Conservation (phyloP, 352 stramenopile species). For the Globisporangium barbulae region DNA sequence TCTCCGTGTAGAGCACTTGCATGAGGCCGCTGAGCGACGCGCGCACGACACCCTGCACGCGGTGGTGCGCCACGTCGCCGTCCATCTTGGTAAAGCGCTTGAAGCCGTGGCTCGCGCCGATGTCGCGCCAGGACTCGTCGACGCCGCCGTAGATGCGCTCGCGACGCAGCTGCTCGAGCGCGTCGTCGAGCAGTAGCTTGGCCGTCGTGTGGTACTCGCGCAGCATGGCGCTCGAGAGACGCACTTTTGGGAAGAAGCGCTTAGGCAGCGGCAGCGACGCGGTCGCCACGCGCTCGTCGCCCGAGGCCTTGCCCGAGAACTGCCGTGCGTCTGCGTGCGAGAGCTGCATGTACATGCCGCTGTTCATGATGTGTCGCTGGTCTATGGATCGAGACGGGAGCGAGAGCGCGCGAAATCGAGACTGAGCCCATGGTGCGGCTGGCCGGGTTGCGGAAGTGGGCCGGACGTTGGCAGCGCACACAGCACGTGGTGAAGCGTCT, state of each 20-base stretch:
- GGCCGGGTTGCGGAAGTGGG: too few species aligned
- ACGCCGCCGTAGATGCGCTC: conserved; percentile 39
- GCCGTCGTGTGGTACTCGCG: conserved; percentile 39
- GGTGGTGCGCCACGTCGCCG: conserved; percentile 42
- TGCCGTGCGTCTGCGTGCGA: conserved; percentile 14
- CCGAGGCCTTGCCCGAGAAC: conserved; percentile 13
- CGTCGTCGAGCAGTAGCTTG: conserved; percentile 41
- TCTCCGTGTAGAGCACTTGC: conserved; percentile 56
- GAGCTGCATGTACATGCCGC: conserved; percentile 15
- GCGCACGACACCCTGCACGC: conserved; percentile 51
- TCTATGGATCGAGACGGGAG: not conserved
- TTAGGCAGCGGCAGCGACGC: conserved; percentile 43
- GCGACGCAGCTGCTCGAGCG: conserved; percentile 32
- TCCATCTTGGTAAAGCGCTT: conserved; percentile 57
- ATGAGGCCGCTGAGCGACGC: conserved; percentile 58
- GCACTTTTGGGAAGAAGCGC: conserved; percentile 42
- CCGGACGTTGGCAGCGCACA: not conserved
- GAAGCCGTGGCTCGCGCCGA: conserved; percentile 44
- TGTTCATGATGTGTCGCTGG: not conserved
- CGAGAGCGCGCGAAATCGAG: conserved; percentile 2
- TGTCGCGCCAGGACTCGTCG: conserved; percentile 57
- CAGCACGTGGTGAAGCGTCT: not conserved
- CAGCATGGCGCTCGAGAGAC: conserved; percentile 28
- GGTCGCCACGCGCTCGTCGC: conserved; percentile 13
- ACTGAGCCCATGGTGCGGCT: conserved; percentile 1